Evolutionary conservation across 2,329 filamentous ascomycete species (phyloP).

Genomic region (Fusarium sororula): DNA sequence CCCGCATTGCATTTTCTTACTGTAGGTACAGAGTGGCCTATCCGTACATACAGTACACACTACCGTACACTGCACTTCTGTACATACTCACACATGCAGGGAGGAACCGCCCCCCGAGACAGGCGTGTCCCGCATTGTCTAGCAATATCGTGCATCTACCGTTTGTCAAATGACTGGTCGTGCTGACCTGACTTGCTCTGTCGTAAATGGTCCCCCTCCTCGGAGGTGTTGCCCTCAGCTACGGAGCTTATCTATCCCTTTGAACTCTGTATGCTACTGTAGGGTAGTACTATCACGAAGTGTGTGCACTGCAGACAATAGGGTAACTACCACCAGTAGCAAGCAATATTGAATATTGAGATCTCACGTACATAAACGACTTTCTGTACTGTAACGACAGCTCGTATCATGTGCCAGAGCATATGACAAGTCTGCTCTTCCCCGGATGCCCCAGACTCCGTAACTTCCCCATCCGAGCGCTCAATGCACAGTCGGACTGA

Average conservation of each 20-base stretch:
- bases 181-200: not conserved
- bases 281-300: not conserved
- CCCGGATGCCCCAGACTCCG: not conserved
- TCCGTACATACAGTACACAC: slow-evolving; percentile 3
- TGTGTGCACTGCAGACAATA: not conserved
- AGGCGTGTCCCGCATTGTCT: slow-evolving; percentile 17
- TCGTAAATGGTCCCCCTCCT: slow-evolving; percentile 5
- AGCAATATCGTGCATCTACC: slow-evolving; percentile 14
- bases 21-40: slow-evolving; percentile 16
- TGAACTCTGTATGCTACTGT: not conserved
- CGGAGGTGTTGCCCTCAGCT: not conserved
- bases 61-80: not conserved
- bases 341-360: not conserved
- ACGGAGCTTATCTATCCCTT: slow-evolving; percentile 10
- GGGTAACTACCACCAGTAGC: slow-evolving; percentile 10
- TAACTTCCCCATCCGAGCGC: slow-evolving; percentile 13
- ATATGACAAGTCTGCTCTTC: slow-evolving; percentile 18
- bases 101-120: not conserved
- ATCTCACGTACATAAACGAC: not conserved
- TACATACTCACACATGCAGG: slow-evolving; percentile 1
- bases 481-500: slow-evolving; percentile 1
- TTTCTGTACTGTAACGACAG: not conserved
- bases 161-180: slow-evolving; percentile 11
- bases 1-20: not conserved
- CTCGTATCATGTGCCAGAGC: slow-evolving; percentile 9